Conservation (phyloP, 257 asterid genomes). For the Solanum lignicaule region DNA sequence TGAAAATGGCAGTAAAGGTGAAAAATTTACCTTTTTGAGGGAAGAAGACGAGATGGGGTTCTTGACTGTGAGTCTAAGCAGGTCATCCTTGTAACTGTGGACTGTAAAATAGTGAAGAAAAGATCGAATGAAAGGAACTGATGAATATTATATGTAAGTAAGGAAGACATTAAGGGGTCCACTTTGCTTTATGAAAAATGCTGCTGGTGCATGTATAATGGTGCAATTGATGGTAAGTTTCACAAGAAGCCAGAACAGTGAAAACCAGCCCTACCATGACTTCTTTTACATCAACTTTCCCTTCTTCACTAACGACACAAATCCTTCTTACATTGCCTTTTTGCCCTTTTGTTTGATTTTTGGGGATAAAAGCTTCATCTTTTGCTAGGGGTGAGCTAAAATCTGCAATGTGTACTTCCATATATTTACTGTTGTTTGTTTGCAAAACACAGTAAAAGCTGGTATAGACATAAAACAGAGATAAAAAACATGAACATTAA, state of each 20-base stretch:
- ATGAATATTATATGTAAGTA: conserved; percentile 1
- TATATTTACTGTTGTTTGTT: neutral
- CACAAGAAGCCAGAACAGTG: neutral
- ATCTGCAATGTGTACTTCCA: neutral
- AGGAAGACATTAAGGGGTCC: conserved; percentile 6
- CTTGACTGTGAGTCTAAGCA: neutral
- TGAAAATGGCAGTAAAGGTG: neutral
- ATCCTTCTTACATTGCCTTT: conserved; percentile 6
- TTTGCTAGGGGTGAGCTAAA: neutral
- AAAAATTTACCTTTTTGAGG: neutral
- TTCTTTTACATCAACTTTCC: neutral
- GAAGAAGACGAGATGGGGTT: neutral
- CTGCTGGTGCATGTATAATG: neutral
- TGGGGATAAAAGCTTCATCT: neutral
- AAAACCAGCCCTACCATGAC: neutral
- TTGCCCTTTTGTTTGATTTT: neutral
- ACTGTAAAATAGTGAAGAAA: neutral
- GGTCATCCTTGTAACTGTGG: neutral
- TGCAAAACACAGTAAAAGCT: neutral
- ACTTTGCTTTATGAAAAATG: neutral
- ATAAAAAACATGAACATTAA: no score
- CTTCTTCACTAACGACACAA: conserved; percentile 1
- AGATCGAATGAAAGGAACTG: neutral
- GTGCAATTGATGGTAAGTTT: neutral
- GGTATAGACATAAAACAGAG: neutral